A percentile compares a stretch with the other conserved stretches of the same genome.
phyloP scores from a whole-genome alignment of 1,284 basidiomycete genomes.

The Apiotrichum gracile region DNA sequence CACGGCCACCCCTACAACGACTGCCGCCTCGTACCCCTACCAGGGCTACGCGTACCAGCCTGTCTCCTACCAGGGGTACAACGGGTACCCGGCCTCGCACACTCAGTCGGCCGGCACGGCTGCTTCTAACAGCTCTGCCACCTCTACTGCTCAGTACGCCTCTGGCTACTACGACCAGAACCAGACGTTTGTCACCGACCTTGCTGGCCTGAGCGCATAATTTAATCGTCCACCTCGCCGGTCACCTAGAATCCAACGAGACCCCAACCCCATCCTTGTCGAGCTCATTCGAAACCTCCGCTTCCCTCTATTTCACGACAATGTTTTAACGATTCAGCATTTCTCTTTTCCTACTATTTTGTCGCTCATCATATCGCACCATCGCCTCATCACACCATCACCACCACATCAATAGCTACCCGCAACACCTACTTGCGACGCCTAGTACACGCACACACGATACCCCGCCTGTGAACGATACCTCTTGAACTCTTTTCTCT shows the following conservation, averaged over 20 bases:
- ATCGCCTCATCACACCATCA: background rate
- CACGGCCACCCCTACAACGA: background rate
- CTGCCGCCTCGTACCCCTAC: background rate
- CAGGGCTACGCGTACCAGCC: background rate
- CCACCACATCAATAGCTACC: background rate
- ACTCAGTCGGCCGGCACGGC: background rate
- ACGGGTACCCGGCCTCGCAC: background rate
- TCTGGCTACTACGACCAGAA: constrained; percentile 8
- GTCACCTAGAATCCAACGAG: background rate
- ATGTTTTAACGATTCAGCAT: background rate
- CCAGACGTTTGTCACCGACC: constrained; percentile 10
- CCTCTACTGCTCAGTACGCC: constrained; percentile 3
- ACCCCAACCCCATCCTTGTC: background rate
- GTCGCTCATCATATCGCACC: background rate
- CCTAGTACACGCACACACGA: background rate
- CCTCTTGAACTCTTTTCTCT: too few species aligned
- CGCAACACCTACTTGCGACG: background rate
- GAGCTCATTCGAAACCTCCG: background rate
- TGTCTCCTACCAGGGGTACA: background rate
- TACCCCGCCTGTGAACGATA: background rate
- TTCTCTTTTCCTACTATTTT: too few species aligned
- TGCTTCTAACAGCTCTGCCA: background rate
- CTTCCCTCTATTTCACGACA: background rate
- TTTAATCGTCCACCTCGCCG: too few species aligned
- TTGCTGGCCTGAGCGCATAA: constrained; percentile 12